Evolutionary conservation across 2,329 filamentous ascomycete species (phyloP).

Genomic region (Pestalotiopsis fici): DNA sequence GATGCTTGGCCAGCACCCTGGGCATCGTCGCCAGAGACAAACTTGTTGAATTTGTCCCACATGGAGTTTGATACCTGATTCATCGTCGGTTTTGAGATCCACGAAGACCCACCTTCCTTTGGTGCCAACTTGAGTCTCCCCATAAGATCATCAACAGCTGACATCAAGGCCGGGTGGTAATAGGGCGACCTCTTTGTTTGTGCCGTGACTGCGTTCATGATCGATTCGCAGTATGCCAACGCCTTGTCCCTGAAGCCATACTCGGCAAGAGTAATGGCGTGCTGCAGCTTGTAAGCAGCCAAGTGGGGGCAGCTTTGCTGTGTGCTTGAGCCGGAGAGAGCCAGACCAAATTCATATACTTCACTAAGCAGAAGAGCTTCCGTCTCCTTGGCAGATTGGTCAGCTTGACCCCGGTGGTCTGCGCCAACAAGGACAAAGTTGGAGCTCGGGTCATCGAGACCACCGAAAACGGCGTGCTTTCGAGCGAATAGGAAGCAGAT

Average conservation of each 20-base stretch:
- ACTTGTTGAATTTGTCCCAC: slow-evolving; percentile 93
- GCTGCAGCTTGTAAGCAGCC: slow-evolving; percentile 86
- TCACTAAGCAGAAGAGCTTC: slow-evolving; percentile 94
- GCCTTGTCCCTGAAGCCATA: slow-evolving; percentile 81
- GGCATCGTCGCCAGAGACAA: slow-evolving; percentile 87
- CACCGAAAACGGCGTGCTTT: slow-evolving; percentile 70
- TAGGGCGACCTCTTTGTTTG: slow-evolving; percentile 86
- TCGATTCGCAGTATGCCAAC: slow-evolving; percentile 86
- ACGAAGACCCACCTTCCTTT: slow-evolving; percentile 77
- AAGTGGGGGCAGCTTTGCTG: slow-evolving; percentile 74
- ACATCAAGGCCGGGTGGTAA: slow-evolving; percentile 74
- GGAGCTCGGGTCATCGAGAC: slow-evolving; percentile 76
- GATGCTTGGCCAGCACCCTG: slow-evolving; percentile 62
- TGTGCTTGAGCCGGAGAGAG: slow-evolving; percentile 62
- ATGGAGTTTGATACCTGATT: slow-evolving; percentile 91
- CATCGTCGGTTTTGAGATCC: slow-evolving; percentile 95
- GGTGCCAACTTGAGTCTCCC: slow-evolving; percentile 84
- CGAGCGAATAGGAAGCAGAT: slow-evolving; percentile 91
- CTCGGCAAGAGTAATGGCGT: slow-evolving; percentile 83
- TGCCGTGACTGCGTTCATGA: slow-evolving; percentile 72
- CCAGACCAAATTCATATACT: slow-evolving; percentile 87
- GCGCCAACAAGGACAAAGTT: slow-evolving; percentile 84
- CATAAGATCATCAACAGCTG: slow-evolving; percentile 79
- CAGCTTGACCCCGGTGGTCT: slow-evolving; percentile 72
- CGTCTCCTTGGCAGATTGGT: slow-evolving; percentile 75